phyloP scores from a whole-genome alignment of 2,329 filamentous ascomycete genomes.

The Didymella pomorum region DNA sequence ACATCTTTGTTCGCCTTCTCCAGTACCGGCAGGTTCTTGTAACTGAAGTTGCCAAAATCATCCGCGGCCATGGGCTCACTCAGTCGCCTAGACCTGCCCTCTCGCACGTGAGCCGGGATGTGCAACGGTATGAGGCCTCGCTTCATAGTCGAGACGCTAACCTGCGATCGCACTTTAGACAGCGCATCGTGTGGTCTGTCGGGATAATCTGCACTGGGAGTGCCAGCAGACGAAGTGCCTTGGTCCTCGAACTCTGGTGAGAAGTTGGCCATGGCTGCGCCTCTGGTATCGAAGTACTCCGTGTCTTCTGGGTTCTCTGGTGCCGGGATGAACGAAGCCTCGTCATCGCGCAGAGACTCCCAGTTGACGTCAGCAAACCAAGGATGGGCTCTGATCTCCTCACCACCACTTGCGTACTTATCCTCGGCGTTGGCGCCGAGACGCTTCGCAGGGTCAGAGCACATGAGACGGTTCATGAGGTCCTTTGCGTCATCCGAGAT shows the following conservation, averaged over 20 bases:
- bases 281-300: constrained; percentile 94
- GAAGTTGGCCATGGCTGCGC: constrained; percentile 91
- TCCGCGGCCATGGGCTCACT: constrained; percentile 90
- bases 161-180: constrained; percentile 85
- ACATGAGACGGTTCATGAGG: constrained; percentile 90
- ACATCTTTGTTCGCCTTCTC: constrained; percentile 99
- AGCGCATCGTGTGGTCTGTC: constrained; percentile 95
- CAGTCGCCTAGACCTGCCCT: constrained; percentile 83
- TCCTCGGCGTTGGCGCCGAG: constrained; percentile 87
- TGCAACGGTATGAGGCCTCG: constrained; percentile 93
- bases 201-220: constrained; percentile 77
- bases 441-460: constrained; percentile 79
- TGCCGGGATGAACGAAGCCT: constrained; percentile 92
- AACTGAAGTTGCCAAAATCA: constrained; percentile 95
- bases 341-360: constrained; percentile 90
- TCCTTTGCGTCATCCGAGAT: constrained; percentile 91
- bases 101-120: constrained; percentile 94
- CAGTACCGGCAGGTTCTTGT: constrained; percentile 95
- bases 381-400: constrained; percentile 86
- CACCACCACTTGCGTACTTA: constrained; percentile 81
- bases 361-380: constrained; percentile 92
- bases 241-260: constrained; percentile 95
- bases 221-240: constrained; percentile 73
- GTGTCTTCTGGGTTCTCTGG: constrained; percentile 96
- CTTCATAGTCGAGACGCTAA: constrained; percentile 81